These are phyloP conservation scores for Cutaneotrichosporon dermatis DNA, from an alignment of 1,284 basidiomycete genomes.

Conservation along the genomic window DNA sequence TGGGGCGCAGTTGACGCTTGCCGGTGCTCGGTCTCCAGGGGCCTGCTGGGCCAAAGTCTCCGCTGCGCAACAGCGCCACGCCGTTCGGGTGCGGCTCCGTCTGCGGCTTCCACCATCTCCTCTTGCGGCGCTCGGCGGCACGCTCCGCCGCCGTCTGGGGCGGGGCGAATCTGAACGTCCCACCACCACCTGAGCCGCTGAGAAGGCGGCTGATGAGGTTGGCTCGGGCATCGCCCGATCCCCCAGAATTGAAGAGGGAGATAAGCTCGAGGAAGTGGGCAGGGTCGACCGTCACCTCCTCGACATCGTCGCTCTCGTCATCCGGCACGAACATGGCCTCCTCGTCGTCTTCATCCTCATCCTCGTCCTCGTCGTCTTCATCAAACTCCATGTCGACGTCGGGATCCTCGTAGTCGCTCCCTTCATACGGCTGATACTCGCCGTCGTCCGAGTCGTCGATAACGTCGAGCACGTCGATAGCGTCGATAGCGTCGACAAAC, in stretches of 20 bases:
- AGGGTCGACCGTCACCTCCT: not conserved
- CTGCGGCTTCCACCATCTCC: constrained; percentile 51
- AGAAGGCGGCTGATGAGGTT: constrained; percentile 27
- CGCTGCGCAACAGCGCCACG: constrained; percentile 64
- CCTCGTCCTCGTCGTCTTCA: constrained; percentile 32
- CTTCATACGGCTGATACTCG: constrained; percentile 22
- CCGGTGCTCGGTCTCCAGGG: constrained; percentile 31
- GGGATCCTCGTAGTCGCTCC: constrained; percentile 12
- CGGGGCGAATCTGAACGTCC: not conserved
- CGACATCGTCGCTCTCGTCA: constrained; percentile 8
- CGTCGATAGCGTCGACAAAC: constrained; percentile 16
- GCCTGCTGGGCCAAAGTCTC: constrained; percentile 75
- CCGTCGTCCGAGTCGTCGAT: constrained; percentile 20
- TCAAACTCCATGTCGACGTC: constrained; percentile 19
- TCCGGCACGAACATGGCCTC: constrained; percentile 7
- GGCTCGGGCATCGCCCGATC: constrained; percentile 11
- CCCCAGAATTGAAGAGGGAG: constrained; percentile 19
- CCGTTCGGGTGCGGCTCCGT: constrained; percentile 68
- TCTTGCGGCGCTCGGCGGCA: constrained; percentile 5
- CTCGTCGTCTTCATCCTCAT: constrained; percentile 22
- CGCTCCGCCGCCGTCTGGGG: constrained; percentile 13
- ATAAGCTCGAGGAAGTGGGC: constrained; percentile 22
- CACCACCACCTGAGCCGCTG: constrained; percentile 13
- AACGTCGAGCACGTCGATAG: constrained; percentile 19
- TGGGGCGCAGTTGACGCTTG: constrained; percentile 3